Percentiles rank a stretch among this genome's conserved stretches.
phyloP scores from a whole-genome alignment of 176 grass and related monocot genomes.

The Carex myosuroides region DNA sequence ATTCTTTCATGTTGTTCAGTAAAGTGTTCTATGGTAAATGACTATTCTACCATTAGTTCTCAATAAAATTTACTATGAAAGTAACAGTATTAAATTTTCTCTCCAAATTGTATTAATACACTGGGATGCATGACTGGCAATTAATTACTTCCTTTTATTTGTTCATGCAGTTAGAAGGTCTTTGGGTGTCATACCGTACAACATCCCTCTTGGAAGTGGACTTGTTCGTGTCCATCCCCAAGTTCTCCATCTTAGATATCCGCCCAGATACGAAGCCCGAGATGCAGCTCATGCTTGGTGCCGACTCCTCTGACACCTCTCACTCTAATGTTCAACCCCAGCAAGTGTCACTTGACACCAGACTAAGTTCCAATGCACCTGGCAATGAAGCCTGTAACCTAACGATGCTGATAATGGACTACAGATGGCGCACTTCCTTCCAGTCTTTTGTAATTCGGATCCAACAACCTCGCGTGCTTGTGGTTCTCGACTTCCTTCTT shows the following conservation, averaged over 20 bases:
- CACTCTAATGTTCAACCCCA: conserved; percentile 25
- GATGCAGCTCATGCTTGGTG: conserved; percentile 94
- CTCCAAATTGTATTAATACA: background rate
- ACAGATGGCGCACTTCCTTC: conserved; percentile 84
- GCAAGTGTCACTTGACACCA: conserved; percentile 10
- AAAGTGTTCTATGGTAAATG: background rate
- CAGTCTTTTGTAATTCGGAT: conserved; percentile 88
- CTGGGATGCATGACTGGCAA: background rate
- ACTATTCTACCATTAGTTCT: background rate
- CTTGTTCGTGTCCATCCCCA: conserved; percentile 77
- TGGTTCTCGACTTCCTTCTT: conserved; percentile 87
- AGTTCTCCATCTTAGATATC: conserved; percentile 79
- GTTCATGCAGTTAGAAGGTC: conserved; percentile 70
- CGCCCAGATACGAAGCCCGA: conserved; percentile 86
- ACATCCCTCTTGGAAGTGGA: conserved; percentile 85
- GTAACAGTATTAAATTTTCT: background rate
- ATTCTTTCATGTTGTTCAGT: background rate
- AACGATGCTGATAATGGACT: conserved; percentile 98
- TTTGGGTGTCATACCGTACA: conserved; percentile 97
- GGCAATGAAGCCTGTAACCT: conserved; percentile 57
- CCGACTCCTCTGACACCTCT: conserved; percentile 48
- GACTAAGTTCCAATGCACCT: conserved; percentile 23
- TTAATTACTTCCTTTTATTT: background rate
- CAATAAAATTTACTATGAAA: background rate
- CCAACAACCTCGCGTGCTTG: conserved; percentile 84